Percentiles rank a stretch among this genome's conserved stretches.
Evolutionary conservation across 2,329 filamentous ascomycete species (phyloP).

Genomic region (Sordariomycetes sp.): DNA sequence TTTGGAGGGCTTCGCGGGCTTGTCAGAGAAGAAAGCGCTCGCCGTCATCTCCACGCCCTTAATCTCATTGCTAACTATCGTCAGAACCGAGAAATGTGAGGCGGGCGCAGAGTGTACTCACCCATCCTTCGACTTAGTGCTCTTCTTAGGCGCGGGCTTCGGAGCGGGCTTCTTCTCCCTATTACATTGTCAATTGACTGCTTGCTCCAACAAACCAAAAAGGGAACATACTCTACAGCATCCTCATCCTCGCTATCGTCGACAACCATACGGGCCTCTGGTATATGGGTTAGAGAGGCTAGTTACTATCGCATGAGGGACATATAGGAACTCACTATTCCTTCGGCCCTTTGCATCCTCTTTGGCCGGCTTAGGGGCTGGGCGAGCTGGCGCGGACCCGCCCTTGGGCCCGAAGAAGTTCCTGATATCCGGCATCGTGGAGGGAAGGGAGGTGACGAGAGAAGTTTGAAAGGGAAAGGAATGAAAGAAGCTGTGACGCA

Average conservation of each 20-base stretch:
- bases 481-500: background rate
- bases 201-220: background rate
- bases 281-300: background rate
- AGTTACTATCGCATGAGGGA: background rate
- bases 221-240: slow-evolving; percentile 33
- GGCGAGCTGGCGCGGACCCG: slow-evolving; percentile 40
- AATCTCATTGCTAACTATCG: slow-evolving; percentile 22
- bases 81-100: slow-evolving; percentile 6
- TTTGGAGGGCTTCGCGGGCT: slow-evolving; percentile 26
- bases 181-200: slow-evolving; percentile 6
- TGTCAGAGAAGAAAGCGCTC: slow-evolving; percentile 42
- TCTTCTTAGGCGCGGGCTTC: slow-evolving; percentile 38
- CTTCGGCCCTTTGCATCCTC: slow-evolving; percentile 27
- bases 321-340: slow-evolving; percentile 24
- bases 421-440: slow-evolving; percentile 67
- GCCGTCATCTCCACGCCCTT: slow-evolving; percentile 42
- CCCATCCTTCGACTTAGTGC: slow-evolving; percentile 44
- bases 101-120: slow-evolving; percentile 18
- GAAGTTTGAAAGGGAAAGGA: background rate
- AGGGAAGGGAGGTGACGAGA: background rate
- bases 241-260: slow-evolving; percentile 67
- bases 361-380: slow-evolving; percentile 30
- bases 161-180: slow-evolving; percentile 45
- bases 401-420: slow-evolving; percentile 80
- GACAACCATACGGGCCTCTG: slow-evolving; percentile 56